Conservation (phyloP, 139 green algal genomes). For the Eudorina sp. region DNA sequence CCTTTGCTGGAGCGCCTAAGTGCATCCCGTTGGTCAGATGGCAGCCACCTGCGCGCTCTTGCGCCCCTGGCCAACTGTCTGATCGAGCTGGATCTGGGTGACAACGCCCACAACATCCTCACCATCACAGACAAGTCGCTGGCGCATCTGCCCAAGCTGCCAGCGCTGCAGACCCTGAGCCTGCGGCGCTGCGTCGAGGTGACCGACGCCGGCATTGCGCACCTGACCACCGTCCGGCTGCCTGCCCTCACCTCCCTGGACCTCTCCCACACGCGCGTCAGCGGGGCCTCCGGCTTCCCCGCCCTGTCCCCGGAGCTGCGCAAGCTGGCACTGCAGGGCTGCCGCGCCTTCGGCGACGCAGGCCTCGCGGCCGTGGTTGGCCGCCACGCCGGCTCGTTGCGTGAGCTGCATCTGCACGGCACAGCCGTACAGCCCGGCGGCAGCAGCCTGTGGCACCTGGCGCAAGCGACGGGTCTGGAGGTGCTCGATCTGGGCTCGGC, state of each 20-base stretch:
- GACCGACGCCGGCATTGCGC: conserved; percentile 22
- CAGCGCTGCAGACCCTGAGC: neutral
- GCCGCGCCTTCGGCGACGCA: neutral
- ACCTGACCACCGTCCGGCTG: neutral
- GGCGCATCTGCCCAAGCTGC: neutral
- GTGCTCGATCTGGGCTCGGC: neutral
- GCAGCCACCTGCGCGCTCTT: neutral
- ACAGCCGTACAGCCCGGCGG: conserved; percentile 22
- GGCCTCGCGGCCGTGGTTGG: conserved; percentile 7
- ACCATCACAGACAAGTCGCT: neutral
- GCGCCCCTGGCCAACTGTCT: neutral
- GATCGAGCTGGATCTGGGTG: conserved; percentile 16
- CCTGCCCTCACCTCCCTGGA: conserved; percentile 13
- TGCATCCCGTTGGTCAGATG: neutral
- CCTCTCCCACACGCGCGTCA: conserved; percentile 12
- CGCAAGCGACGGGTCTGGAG: neutral
- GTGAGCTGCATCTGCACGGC: neutral
- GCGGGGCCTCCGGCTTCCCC: neutral
- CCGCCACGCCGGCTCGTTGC: neutral
- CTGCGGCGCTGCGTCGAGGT: conserved; percentile 1
- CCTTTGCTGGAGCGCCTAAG: neutral
- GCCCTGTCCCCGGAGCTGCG: neutral
- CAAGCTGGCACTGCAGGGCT: neutral
- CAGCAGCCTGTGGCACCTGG: conserved; percentile 6
- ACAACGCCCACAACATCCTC: neutral